These are phyloP conservation scores for Trypanosoma mega DNA, from an alignment of 208 protist species.

Conservation along the genomic window DNA sequence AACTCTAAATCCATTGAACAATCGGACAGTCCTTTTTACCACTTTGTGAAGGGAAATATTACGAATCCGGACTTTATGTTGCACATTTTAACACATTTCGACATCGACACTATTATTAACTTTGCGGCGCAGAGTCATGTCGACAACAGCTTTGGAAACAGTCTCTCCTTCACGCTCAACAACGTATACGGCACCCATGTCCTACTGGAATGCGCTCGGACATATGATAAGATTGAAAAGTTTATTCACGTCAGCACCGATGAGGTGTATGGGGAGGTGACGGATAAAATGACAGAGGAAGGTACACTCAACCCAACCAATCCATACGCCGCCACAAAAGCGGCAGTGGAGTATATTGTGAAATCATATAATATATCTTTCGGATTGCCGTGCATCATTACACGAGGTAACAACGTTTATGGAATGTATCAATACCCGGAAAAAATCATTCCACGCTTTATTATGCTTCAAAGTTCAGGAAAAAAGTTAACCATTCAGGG, in stretches of 20 bases:
- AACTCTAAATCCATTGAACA: conserved; percentile 44
- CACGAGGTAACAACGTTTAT: conserved; percentile 94
- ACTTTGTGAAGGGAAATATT: conserved; percentile 87
- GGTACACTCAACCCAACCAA: conserved; percentile 92
- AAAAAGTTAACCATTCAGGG: conserved; percentile 64
- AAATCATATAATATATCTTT: conserved; percentile 89
- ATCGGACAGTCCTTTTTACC: conserved; percentile 49
- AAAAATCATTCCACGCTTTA: conserved; percentile 90
- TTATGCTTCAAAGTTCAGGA: conserved; percentile 40
- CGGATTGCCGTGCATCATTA: conserved; percentile 93
- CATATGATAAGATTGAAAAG: conserved; percentile 67
- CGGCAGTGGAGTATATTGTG: conserved; percentile 75
- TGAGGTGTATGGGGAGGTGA: conserved; percentile 94
- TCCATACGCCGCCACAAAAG: conserved; percentile 94
- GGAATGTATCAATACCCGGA: conserved; percentile 90
- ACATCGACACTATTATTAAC: conserved; percentile 94
- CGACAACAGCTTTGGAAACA: conserved; percentile 92
- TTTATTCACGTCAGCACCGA: conserved; percentile 96
- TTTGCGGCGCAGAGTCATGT: conserved; percentile 96
- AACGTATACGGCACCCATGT: conserved; percentile 95
- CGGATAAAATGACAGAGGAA: conserved; percentile 33
- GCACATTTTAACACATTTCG: conserved; percentile 55
- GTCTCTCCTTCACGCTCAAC: conserved; percentile 90
- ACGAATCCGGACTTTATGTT: conserved; percentile 56
- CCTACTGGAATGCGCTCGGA: conserved; percentile 80